phyloP scores from a whole-genome alignment of 805 yeast genomes.

The Diddensiella transvaalensis region DNA sequence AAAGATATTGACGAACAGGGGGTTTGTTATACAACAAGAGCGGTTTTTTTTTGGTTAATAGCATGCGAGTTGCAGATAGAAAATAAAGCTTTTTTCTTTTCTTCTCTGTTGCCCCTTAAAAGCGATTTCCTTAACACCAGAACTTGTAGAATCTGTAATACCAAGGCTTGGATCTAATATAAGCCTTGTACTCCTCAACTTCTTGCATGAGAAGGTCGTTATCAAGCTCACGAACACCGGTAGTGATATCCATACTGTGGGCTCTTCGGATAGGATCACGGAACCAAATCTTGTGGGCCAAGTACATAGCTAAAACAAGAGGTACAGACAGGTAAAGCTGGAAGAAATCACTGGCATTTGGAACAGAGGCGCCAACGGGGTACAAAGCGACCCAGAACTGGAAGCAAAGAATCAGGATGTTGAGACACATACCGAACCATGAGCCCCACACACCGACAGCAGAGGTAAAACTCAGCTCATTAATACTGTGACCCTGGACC shows the following conservation, averaged over 20 bases:
- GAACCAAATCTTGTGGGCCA: conserved; percentile 56
- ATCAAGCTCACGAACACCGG: conserved; percentile 58
- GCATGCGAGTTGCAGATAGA: no score
- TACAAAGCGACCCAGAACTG: conserved; percentile 74
- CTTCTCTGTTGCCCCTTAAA: no score
- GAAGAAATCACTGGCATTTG: conserved; percentile 50
- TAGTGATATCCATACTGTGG: conserved; percentile 54
- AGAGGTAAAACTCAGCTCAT: conserved; percentile 60
- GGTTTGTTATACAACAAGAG: no score
- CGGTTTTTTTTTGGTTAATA: no score
- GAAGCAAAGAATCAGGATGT: conserved; percentile 54
- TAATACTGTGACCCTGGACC: conserved; percentile 56
- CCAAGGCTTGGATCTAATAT: conserved; percentile 42
- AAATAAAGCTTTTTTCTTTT: no score
- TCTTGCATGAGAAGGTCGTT: conserved; percentile 49
- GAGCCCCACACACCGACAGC: conserved; percentile 64
- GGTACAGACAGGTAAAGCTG: conserved; percentile 62
- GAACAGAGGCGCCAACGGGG: conserved; percentile 56
- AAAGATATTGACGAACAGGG: no score
- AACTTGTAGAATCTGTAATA: conserved; percentile 42
- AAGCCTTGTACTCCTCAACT: conserved; percentile 48
- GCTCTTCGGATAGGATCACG: conserved; percentile 41
- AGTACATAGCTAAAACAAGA: conserved; percentile 53
- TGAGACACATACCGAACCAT: conserved; percentile 52
- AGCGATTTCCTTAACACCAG: conserved; percentile 43